Base-by-base conservation (phyloP, 805 yeast genomes). In the Komagataella pastoris region DNA sequence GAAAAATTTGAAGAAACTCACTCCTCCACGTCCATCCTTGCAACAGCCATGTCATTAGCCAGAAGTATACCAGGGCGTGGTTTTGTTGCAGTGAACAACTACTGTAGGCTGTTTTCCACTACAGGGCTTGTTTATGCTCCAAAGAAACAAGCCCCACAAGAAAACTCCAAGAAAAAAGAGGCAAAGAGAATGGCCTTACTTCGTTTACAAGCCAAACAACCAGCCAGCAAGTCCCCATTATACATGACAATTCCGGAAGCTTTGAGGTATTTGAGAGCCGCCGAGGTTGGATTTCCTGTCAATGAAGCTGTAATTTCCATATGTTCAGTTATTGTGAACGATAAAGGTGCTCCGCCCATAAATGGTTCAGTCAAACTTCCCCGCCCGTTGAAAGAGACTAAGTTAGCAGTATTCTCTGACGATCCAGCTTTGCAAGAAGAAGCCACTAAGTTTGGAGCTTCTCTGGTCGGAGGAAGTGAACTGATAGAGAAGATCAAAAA, bases 251-350 rank as follows among this genome's bases (percentile, higher is more conserved):
- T 88, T 6, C 78, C 85, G 5, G 66, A 70, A 30, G 97, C 97
- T 1, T 65, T 88, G 65, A 75, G 85, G 59, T 89, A 81, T 61
- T 63, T 91, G 52, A 75, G 97, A 56, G 96, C 98, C 0, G 80
- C 89, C 4, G 97, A 89, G 65, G 95, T 89, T 4, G 98, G 99
- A 4, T 80, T 85, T 61, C 80, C 91, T 2, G 70, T 75, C 3
- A 68, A 75, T n/a, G 80, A 81, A 58, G 81, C 91, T 19, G 83
- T 90, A 21, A 72, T 91, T 46, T 72, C 85, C 17, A 66, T 86
- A 51, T 78, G 83, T 51, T 75, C 87, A 17, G 70, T 78, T 17
- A 72, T 89, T 30, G 75, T 83, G 8, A 79, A 83, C 18, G 91
- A 84, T 54, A 81, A 79, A 61, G 96, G 97, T 57, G 81, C 85